phyloP scores from a whole-genome alignment of 2,329 filamentous ascomycete species.

The Calonectria hawksworthii region DNA sequence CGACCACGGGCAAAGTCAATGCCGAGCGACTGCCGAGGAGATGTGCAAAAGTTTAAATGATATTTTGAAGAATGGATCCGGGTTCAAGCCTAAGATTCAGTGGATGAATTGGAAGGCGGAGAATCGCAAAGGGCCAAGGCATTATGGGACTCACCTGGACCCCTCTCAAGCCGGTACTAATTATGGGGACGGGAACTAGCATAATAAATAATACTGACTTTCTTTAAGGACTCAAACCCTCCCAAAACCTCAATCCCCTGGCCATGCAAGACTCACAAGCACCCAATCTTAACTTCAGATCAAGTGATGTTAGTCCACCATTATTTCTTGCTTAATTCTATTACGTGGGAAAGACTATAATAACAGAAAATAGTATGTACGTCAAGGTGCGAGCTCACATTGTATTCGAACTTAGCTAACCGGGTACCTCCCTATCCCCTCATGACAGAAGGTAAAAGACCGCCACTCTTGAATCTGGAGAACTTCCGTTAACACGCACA shows the following conservation, averaged over 20 bases:
- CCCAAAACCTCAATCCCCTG: neutral
- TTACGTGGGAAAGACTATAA: neutral
- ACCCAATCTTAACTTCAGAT: neutral
- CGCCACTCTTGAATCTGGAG: neutral
- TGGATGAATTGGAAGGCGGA: slow-evolving; percentile 6
- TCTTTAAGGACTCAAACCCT: neutral
- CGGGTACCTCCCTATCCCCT: too few relatives aligned
- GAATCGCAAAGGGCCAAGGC: neutral
- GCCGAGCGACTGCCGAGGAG: neutral
- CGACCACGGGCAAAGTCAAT: neutral
- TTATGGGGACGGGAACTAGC: neutral
- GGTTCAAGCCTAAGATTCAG: neutral
- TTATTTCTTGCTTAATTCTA: neutral
- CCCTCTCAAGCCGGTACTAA: neutral
- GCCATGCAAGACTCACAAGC: neutral
- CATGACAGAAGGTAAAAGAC: neutral
- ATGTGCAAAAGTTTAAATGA: neutral
- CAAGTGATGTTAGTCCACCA: neutral
- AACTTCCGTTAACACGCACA: neutral
- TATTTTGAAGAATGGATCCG: neutral
- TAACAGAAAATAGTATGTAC: neutral
- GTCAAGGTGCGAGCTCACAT: neutral
- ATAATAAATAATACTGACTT: slow-evolving; percentile 14
- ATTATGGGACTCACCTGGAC: neutral
- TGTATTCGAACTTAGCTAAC: neutral